Percentiles rank a stretch among this genome's conserved stretches.
These are phyloP conservation scores for Laburnicola sp. DNA, from an alignment of 2,329 filamentous ascomycete genomes.

Conservation along the genomic window DNA sequence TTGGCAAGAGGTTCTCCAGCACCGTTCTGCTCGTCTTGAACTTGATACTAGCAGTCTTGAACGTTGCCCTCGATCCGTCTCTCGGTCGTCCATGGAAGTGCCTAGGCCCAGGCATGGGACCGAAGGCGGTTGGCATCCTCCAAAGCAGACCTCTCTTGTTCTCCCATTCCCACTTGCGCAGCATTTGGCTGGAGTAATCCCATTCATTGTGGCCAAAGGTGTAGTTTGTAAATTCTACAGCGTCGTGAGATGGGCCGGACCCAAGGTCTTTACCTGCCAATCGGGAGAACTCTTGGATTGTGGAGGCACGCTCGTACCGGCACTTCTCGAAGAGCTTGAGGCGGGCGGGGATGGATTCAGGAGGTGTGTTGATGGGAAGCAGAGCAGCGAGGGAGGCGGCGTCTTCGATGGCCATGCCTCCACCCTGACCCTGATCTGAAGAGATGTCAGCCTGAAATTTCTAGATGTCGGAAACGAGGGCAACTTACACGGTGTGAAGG, in stretches of 20 bases:
- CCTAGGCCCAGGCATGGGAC: slow-evolving; percentile 47
- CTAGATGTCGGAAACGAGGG: slow-evolving; percentile 5
- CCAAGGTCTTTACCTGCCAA: slow-evolving; percentile 55
- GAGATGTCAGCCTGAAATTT: neutral
- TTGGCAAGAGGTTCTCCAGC: slow-evolving; percentile 48
- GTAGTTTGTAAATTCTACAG: slow-evolving; percentile 50
- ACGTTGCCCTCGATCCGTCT: slow-evolving; percentile 33
- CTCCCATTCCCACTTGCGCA: slow-evolving; percentile 57
- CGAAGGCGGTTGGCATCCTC: slow-evolving; percentile 51
- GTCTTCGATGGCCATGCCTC: slow-evolving; percentile 16
- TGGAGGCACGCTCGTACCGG: slow-evolving; percentile 60
- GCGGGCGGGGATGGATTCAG: slow-evolving; percentile 56
- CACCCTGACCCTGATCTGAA: slow-evolving; percentile 38
- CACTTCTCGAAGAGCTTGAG: slow-evolving; percentile 63
- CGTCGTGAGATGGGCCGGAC: slow-evolving; percentile 36
- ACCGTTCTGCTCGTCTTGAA: slow-evolving; percentile 48
- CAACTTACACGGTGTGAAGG: slow-evolving; percentile 15
- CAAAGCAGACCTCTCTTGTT: slow-evolving; percentile 42
- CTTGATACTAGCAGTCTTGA: slow-evolving; percentile 46
- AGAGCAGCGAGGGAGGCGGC: slow-evolving; percentile 57
- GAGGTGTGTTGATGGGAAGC: slow-evolving; percentile 52
- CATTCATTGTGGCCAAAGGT: slow-evolving; percentile 64
- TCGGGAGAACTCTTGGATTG: slow-evolving; percentile 62
- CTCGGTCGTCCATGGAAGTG: slow-evolving; percentile 28
- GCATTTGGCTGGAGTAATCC: slow-evolving; percentile 56